Percentiles rank a stretch among this genome's conserved stretches.
Evolutionary conservation across 495 filamentous ascomycete species (phyloP).

Genomic region (Annulohypoxylon moriforme): DNA sequence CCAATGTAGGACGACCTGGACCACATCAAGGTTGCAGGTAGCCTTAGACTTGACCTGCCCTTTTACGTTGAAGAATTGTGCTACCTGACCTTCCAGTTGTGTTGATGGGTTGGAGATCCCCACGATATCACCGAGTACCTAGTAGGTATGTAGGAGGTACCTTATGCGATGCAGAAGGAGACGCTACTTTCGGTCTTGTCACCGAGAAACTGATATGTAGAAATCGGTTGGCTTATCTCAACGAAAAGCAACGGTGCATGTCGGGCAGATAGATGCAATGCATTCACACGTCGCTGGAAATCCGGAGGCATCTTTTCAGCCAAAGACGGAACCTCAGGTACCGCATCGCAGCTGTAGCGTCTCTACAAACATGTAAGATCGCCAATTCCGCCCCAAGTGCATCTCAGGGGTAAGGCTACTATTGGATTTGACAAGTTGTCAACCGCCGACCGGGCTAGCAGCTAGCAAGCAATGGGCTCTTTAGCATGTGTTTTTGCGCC

Average conservation of each 20-base stretch:
- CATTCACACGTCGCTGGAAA: conserved; percentile 2
- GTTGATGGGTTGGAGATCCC: conserved; percentile 10
- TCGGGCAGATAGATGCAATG: background rate
- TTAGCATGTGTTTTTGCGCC: conserved; percentile 7
- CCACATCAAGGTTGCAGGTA: background rate
- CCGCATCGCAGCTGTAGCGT: conserved; percentile 23
- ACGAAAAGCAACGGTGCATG: background rate
- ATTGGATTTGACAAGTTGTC: conserved; percentile 14
- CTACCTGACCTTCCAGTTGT: conserved; percentile 24
- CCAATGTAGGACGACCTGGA: conserved; percentile 7
- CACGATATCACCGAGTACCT: conserved; percentile 18
- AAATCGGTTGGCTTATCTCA: conserved; percentile 1
- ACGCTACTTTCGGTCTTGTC: conserved; percentile 10
- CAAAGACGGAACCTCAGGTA: conserved; percentile 26
- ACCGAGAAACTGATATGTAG: background rate
- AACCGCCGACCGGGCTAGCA: conserved; percentile 17
- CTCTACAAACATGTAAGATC: conserved; percentile 18
- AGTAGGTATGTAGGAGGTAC: too few species aligned
- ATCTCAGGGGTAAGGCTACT: conserved; percentile 3
- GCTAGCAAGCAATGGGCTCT: conserved; percentile 16
- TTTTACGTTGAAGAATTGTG: conserved; percentile 6
- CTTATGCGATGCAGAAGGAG: background rate
- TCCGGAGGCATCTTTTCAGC: conserved; percentile 12
- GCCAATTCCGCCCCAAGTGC: conserved; percentile 13
- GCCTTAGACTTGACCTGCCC: conserved; percentile 9